Conservation (phyloP, 768 basidiomycete species). For the Collybiopsis confluens region DNA sequence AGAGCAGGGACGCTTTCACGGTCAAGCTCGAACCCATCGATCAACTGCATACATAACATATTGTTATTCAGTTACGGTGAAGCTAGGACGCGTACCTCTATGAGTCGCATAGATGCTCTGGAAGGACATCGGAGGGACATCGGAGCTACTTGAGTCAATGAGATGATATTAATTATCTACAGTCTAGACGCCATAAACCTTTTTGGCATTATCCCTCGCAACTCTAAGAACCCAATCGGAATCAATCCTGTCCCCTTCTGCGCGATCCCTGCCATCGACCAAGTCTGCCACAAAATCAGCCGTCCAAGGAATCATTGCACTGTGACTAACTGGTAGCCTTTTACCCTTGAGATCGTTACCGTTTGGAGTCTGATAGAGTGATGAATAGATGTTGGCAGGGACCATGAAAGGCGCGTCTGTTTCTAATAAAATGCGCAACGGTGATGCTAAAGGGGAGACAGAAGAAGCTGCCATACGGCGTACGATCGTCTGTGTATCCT, state of each 20-base stretch:
- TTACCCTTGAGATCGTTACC: slow-evolving; percentile 34
- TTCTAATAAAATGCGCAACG: slow-evolving; percentile 61
- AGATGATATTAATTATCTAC: not conserved
- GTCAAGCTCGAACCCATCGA: too few species aligned
- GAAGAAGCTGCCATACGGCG: slow-evolving; percentile 38
- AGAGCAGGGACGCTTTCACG: too few species aligned
- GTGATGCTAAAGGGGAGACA: slow-evolving; percentile 11
- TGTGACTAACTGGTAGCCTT: slow-evolving; percentile 67
- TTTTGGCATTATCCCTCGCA: slow-evolving; percentile 60
- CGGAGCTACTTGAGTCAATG: too few species aligned
- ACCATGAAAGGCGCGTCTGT: slow-evolving; percentile 90
- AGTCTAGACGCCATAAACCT: slow-evolving; percentile 51
- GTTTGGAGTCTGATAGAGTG: slow-evolving; percentile 33
- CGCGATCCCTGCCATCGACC: slow-evolving; percentile 10
- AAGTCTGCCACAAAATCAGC: slow-evolving; percentile 66
- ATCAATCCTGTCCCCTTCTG: slow-evolving; percentile 39
- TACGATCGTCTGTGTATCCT: slow-evolving; percentile 67
- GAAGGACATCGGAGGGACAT: too few species aligned
- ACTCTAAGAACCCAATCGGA: slow-evolving; percentile 54
- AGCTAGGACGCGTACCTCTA: too few species aligned
- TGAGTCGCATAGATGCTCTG: too few species aligned
- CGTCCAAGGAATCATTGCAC: slow-evolving; percentile 83
- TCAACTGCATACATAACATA: too few species aligned
- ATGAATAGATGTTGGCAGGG: slow-evolving; percentile 65
- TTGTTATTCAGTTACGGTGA: too few species aligned